Evolutionary conservation across 2,329 filamentous ascomycete genomes (phyloP), one percentile per base, ranked within the genome.

Genomic region (Cadophora sp.): DNA sequence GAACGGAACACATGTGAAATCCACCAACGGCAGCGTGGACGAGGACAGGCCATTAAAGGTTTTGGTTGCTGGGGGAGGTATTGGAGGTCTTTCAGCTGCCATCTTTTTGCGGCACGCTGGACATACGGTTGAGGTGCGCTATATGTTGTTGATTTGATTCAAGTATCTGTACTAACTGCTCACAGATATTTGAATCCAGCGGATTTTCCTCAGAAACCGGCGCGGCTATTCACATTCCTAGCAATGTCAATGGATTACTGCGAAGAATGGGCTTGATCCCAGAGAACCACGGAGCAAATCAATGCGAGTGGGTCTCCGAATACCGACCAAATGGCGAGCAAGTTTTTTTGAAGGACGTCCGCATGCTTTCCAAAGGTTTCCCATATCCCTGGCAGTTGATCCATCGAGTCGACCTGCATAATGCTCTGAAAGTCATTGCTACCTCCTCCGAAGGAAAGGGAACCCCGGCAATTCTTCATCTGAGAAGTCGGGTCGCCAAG

Each of bases 201-300:
- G 79, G 80, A 1, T 83, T 89, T 22, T 83, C 84, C 26, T 83
- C 80, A 64, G 87, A 90, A 75, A 79, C 82, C 0, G 88, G 88
- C 0, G 87, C 88, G 3, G 88, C 88, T 0, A 82, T 91, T n/a
- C 87, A 90, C 72, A 75, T 91, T 6, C 84, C 86, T 0, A 86
- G 88, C 0, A 91, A 91, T 71, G 80, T 83, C 6, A 88, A 89
- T 74, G 85, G 86, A 0, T 76, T 90, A 1, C 78, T 91, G 7
- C 76, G 79, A 8, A 77, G 81, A 43, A 76, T 84, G 53, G 83
- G 83, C 0, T 72, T 85, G 2, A 77, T 78, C 59, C 79, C 81
- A 0, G 79, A 81, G 65, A 74, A 76, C 0, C 79, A 79, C 50
- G 82, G 82, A 3, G 80, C 59, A 31, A 55, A 70, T 11, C 43